phyloP scores from a whole-genome alignment of 2,329 filamentous ascomycete species.

The Zalaria sp. region DNA sequence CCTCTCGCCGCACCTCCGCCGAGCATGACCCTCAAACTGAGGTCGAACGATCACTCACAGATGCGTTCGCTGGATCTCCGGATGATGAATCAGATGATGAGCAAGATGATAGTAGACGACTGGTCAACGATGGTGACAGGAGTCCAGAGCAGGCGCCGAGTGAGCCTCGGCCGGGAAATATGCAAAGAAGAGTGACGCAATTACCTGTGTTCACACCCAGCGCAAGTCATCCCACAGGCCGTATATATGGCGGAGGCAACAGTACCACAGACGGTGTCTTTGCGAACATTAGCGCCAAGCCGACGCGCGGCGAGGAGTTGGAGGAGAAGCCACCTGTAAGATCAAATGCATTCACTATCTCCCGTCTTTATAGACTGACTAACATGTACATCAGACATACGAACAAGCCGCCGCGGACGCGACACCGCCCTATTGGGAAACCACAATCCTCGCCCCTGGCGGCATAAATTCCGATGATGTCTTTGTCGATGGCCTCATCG shows the following conservation, averaged over 20 bases:
- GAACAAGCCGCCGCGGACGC: conserved; percentile 96
- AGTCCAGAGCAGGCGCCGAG: conserved; percentile 1
- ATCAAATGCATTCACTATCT: conserved; percentile 12
- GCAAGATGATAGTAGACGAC: conserved; percentile 60
- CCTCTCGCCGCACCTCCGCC: conserved; percentile 46
- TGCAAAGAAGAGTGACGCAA: conserved; percentile 37
- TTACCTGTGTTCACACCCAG: conserved; percentile 35
- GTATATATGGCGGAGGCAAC: conserved; percentile 54
- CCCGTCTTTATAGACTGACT: conserved; percentile 12
- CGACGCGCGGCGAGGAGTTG: conserved; percentile 63
- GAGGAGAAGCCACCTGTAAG: conserved; percentile 89
- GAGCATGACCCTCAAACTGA: conserved; percentile 37
- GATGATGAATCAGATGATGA: conserved; percentile 57
- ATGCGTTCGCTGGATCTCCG: conserved; percentile 61
- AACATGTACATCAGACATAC: conserved; percentile 55
- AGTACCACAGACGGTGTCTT: conserved; percentile 88
- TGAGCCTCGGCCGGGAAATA: conserved; percentile 16
- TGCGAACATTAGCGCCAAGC: conserved; percentile 85
- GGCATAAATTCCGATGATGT: conserved; percentile 85
- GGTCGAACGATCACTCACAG: conserved; percentile 71
- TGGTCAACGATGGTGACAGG: conserved; percentile 22
- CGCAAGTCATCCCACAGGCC: conserved; percentile 14
- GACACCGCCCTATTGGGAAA: conserved; percentile 97
- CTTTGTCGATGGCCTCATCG: conserved; percentile 90
- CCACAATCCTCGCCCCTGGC: conserved; percentile 87